Percentiles rank a stretch among this genome's conserved stretches.
Conservation (phyloP, 352 stramenopile genomes). For the Phytophthora ohioensis region DNA sequence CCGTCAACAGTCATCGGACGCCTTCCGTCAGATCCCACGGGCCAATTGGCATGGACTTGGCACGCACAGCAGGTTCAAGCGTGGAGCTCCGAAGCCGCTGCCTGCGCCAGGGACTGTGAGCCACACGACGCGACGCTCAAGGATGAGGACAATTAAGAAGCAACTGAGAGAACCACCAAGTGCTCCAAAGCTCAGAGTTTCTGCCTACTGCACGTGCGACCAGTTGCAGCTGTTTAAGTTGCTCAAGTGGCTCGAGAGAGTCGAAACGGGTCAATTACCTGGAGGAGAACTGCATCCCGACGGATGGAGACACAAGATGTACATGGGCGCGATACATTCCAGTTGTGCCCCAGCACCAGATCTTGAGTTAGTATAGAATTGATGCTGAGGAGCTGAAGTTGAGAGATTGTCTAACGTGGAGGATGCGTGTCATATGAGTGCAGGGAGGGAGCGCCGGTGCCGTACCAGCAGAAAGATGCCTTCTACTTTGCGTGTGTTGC, state of each 20-base stretch:
- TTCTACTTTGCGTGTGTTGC: conserved; percentile 85
- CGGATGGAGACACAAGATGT: conserved; percentile 88
- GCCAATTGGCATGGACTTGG: conserved; percentile 68
- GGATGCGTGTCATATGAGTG: conserved; percentile 7
- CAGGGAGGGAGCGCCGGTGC: conserved; percentile 37
- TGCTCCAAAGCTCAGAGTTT: conserved; percentile 82
- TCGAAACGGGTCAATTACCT: conserved; percentile 79
- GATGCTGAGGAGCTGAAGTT: not conserved
- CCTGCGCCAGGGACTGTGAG: conserved; percentile 59
- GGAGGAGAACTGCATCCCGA: conserved; percentile 81
- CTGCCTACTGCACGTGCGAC: conserved; percentile 88
- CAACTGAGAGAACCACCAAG: conserved; percentile 75
- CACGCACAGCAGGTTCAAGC: conserved; percentile 59
- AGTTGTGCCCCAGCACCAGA: conserved; percentile 60
- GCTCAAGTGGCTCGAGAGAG: conserved; percentile 87
- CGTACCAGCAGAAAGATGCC: conserved; percentile 82
- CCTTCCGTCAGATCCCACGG: conserved; percentile 53
- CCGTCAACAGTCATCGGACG: conserved; percentile 35
- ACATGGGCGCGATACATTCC: conserved; percentile 88
- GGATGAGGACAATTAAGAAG: conserved; percentile 89
- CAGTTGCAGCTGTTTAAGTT: conserved; percentile 88
- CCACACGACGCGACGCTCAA: conserved; percentile 77
- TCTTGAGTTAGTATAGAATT: conserved; percentile 44
- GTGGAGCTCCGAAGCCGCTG: conserved; percentile 44
- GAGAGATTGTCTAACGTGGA: conserved; percentile 11